Evolutionary conservation across 163 green algal species (phyloP), one percentile per base, ranked within the genome.

Genomic region (Chlamydomonas reinhardtii): DNA sequence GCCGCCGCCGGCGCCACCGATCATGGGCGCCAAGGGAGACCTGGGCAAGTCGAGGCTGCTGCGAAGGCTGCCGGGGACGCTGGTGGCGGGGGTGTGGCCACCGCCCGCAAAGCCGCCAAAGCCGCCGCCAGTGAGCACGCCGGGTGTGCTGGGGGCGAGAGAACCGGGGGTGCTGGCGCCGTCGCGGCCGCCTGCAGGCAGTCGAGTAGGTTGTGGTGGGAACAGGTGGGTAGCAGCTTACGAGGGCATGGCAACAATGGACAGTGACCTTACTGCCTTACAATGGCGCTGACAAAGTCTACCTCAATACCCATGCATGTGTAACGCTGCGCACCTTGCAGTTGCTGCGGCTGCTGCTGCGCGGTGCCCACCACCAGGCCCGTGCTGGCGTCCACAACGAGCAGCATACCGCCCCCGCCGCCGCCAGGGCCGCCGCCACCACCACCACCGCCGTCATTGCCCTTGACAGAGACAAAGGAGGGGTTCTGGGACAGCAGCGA

Each of bases 381-480:
- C 12, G 80, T 86, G 69, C 17, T 25, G 25, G 69, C 34, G 70
- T 86, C 80, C n/a, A 86, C 80, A 56, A 86, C 80, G 16, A 86
- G 72, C 56, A 73, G 79, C 2, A 79, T 35, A 12, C 31, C 16
- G 31, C n/a, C 29, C 15, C 31, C 66, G 66, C 8, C 31, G 66
- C 5, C 66, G 66, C 66, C 29, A 12, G 2, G 11, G n/a, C 66
- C 48, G 48, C 73, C 48, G 20, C 54, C 73, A 24, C 59, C 56
- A 20, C 34, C 25, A 29, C 62, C 27, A 29, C 25, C 62, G 27
- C 25, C 62, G 20, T 29, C 59, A 22, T 17, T 14, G 48, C 12
- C 48, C 48, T 56, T 56, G 48, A 56, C 1, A 14, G 48, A 56
- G 12, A 56, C 48, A 17, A 56, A 56, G 1, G 48, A 56, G 1